Conservation (phyloP, 768 basidiomycete species). For the Pulveroboletus sp. region DNA sequence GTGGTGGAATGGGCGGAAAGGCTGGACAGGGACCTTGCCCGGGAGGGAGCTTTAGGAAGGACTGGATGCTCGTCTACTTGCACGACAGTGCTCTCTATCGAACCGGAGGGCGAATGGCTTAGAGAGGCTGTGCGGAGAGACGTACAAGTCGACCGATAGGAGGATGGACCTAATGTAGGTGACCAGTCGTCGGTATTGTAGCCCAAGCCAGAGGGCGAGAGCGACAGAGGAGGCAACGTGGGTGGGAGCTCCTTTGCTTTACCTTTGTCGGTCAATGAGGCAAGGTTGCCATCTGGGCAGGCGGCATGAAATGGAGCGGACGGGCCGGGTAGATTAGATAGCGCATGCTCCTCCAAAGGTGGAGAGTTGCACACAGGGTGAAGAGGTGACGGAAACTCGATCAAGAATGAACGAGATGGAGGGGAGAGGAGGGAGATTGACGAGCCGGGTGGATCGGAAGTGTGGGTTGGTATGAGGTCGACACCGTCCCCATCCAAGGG, state of each 20-base stretch:
- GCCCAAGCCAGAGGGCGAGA: slow-evolving; percentile 50
- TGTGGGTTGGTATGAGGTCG: not conserved
- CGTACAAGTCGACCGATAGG: slow-evolving; percentile 32
- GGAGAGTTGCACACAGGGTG: slow-evolving; percentile 5
- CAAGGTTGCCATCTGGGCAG: slow-evolving; percentile 10
- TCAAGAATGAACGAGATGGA: slow-evolving; percentile 7
- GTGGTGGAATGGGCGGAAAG: slow-evolving; percentile 44
- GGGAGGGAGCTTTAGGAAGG: slow-evolving; percentile 35
- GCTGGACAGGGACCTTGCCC: slow-evolving; percentile 54
- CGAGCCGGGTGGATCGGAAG: slow-evolving; percentile 10
- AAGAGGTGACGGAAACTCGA: not conserved
- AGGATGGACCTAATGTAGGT: slow-evolving; percentile 30
- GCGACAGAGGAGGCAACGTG: slow-evolving; percentile 59
- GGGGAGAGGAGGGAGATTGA: slow-evolving; percentile 11
- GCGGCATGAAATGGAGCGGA: slow-evolving; percentile 10
- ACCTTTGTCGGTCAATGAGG: slow-evolving; percentile 43
- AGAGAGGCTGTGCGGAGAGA: slow-evolving; percentile 36
- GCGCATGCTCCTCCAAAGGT: slow-evolving; percentile 1
- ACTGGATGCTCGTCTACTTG: slow-evolving; percentile 11
- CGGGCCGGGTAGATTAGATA: slow-evolving; percentile 27
- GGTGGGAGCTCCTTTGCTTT: slow-evolving; percentile 53
- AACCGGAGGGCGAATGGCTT: slow-evolving; percentile 10
- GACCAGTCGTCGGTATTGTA: slow-evolving; percentile 39
- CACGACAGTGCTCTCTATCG: slow-evolving; percentile 9
- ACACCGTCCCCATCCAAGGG: not conserved